Evolutionary conservation across 2,329 filamentous ascomycete genomes (phyloP).

Genomic region (Pestalotiopsis sp.): DNA sequence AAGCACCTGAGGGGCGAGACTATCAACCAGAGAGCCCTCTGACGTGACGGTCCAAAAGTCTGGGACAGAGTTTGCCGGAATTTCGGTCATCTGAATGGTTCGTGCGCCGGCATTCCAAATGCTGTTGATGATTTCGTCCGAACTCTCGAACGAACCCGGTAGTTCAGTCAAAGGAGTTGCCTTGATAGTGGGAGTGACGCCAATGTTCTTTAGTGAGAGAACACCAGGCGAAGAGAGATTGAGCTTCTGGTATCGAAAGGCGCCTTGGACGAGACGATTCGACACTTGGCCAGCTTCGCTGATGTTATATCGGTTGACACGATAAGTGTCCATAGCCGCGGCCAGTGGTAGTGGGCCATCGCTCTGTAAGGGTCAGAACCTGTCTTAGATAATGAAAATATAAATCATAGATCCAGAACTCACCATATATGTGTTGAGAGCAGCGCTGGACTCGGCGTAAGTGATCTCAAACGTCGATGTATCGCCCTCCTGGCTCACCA

Average conservation of each 20-base stretch:
- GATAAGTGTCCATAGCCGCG: slow-evolving; percentile 39
- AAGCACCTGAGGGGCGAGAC: slow-evolving; percentile 28
- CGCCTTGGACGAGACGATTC: slow-evolving; percentile 39
- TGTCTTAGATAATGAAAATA: neutral
- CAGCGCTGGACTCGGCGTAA: slow-evolving; percentile 16
- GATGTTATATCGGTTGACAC: slow-evolving; percentile 37
- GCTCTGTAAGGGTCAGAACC: slow-evolving; percentile 19
- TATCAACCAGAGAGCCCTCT: slow-evolving; percentile 31
- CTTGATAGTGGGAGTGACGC: slow-evolving; percentile 27
- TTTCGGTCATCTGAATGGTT: slow-evolving; percentile 34
- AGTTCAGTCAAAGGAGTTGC: slow-evolving; percentile 26
- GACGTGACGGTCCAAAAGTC: slow-evolving; percentile 29
- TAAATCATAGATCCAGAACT: neutral
- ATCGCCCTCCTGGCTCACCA: slow-evolving; percentile 15
- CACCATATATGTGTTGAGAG: slow-evolving; percentile 18
- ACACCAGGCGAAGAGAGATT: slow-evolving; percentile 34
- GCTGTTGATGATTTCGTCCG: slow-evolving; percentile 28
- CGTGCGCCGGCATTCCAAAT: slow-evolving; percentile 35
- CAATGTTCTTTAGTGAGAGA: slow-evolving; percentile 29
- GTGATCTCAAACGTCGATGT: slow-evolving; percentile 20
- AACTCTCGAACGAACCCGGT: slow-evolving; percentile 31
- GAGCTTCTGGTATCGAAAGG: slow-evolving; percentile 39
- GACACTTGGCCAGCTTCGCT: slow-evolving; percentile 23
- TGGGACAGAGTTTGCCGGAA: slow-evolving; percentile 27
- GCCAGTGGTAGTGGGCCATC: slow-evolving; percentile 37